Percentiles rank a stretch among this genome's conserved stretches.
phyloP scores from a whole-genome alignment of 306 rosid species.

The Lithocarpus polystachyus region DNA sequence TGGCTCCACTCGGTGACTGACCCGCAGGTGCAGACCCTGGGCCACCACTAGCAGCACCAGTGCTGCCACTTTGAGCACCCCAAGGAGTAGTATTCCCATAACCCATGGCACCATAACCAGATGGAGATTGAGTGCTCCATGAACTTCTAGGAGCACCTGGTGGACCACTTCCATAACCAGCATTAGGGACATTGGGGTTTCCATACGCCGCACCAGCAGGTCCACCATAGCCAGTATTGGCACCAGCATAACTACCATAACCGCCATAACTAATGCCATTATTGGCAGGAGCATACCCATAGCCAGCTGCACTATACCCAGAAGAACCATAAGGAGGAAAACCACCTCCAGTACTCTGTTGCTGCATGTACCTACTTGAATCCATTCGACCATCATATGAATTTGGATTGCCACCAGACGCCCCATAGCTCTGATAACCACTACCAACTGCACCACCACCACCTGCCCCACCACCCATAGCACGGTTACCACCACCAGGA shows the following conservation, averaged over 20 bases:
- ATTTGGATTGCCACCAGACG: constrained; percentile 82
- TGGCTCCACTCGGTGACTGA: constrained; percentile 87
- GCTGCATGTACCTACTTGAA: constrained; percentile 87
- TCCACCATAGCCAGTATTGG: constrained; percentile 81
- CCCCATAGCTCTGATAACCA: constrained; percentile 85
- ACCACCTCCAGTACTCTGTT: constrained; percentile 77
- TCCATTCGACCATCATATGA: constrained; percentile 87
- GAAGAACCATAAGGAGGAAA: constrained; percentile 91
- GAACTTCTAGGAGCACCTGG: constrained; percentile 89
- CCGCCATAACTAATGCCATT: constrained; percentile 85
- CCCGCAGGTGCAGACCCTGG: constrained; percentile 78
- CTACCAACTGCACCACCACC: constrained; percentile 58
- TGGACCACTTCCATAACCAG: constrained; percentile 81
- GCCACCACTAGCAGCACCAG: constrained; percentile 70
- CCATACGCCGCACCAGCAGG: constrained; percentile 86
- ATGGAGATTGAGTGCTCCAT: constrained; percentile 79
- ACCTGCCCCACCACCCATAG: constrained; percentile 62
- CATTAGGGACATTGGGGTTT: constrained; percentile 78
- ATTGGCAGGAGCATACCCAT: constrained; percentile 90
- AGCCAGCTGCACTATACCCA: constrained; percentile 72
- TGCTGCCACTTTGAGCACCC: constrained; percentile 69
- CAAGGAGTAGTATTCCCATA: constrained; percentile 86
- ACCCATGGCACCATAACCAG: constrained; percentile 96
- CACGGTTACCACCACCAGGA: constrained; percentile 83
- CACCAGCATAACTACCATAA: constrained; percentile 79